A percentile compares a stretch with the other conserved stretches of the same genome.
phyloP scores from a whole-genome alignment of 2,329 filamentous ascomycete genomes.

The Fusarium sp. region DNA sequence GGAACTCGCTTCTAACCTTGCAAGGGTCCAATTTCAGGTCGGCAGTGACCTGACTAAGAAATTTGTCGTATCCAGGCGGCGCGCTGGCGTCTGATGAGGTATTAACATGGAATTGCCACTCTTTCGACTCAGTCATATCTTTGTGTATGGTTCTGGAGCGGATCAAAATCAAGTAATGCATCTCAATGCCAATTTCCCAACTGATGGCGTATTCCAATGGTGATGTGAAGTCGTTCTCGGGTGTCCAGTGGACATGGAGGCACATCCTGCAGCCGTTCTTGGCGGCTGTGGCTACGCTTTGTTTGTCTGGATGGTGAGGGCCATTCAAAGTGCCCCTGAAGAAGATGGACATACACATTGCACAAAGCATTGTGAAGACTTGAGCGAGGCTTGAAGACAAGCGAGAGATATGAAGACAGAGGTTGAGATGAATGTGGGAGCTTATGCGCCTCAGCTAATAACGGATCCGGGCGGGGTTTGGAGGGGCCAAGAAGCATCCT shows the following conservation, averaged over 20 bases:
- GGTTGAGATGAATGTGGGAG: background rate
- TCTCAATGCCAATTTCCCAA: background rate
- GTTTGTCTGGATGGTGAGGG: background rate
- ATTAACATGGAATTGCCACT: background rate
- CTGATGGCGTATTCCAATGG: background rate
- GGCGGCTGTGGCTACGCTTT: background rate
- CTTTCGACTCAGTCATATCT: background rate
- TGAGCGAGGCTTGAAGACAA: background rate
- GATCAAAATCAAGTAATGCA: background rate
- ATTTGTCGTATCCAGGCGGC: slow-evolving; percentile 2
- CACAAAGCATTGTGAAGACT: slow-evolving; percentile 1
- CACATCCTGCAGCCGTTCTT: slow-evolving; percentile 10
- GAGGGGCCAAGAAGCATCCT: background rate
- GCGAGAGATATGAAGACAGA: background rate
- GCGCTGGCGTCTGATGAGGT: background rate
- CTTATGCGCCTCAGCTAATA: background rate
- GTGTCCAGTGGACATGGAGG: background rate
- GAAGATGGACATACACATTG: slow-evolving; percentile 9
- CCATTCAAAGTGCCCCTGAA: background rate
- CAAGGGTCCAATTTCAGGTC: background rate
- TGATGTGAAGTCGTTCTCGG: background rate
- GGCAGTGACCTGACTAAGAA: background rate
- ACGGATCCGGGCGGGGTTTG: background rate
- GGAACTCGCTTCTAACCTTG: background rate
- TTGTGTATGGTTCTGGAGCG: background rate